Conservation (phyloP, 495 filamentous ascomycete species). For the Hyaloscypha finlandica region DNA sequence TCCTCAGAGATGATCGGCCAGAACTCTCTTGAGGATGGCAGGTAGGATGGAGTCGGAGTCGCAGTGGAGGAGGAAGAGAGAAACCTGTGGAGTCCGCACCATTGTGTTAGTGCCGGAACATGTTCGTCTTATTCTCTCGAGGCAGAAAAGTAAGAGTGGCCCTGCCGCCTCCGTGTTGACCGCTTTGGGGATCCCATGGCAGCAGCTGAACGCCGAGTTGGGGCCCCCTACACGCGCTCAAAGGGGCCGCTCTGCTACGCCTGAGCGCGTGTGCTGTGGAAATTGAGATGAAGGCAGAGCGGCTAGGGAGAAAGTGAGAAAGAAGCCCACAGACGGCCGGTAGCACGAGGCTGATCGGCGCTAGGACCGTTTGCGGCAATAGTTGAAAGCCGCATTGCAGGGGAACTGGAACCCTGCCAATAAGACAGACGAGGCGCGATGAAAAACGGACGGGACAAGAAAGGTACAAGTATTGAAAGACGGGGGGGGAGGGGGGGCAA, state of each 20-base stretch:
- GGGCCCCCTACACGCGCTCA: neutral
- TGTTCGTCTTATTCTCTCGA: neutral
- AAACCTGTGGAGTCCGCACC: neutral
- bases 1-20: slow-evolving; percentile 2
- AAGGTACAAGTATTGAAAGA: neutral
- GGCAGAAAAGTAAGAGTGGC: neutral
- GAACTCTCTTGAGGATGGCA: neutral
- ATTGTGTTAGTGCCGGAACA: slow-evolving; percentile 11
- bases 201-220: neutral
- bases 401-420: neutral
- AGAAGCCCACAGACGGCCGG: neutral
- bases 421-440: neutral
- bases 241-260: slow-evolving; percentile 5
- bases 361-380: neutral
- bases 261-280: slow-evolving; percentile 14
- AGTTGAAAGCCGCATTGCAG: neutral
- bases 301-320: slow-evolving; percentile 4
- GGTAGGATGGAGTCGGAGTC: neutral
- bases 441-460: neutral
- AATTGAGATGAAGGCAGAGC: slow-evolving; percentile 9
- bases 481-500: neutral
- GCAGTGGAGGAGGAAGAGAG: slow-evolving; percentile 5
- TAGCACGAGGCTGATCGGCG: slow-evolving; percentile 16
- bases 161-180: neutral
- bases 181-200: neutral